phyloP scores from a whole-genome alignment of 805 yeast species.

The Yarrowia divulgata region DNA sequence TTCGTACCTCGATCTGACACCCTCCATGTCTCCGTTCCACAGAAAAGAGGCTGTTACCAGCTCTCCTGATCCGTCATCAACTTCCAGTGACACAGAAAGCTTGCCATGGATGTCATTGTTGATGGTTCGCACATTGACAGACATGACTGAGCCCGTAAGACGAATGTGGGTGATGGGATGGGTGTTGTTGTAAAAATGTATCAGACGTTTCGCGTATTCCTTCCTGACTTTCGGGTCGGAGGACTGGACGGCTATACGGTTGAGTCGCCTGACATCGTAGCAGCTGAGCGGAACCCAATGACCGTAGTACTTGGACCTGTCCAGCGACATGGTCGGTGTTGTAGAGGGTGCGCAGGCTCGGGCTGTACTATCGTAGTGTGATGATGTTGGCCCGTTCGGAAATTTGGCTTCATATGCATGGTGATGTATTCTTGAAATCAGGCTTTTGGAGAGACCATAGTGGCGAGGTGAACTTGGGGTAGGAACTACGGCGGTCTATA shows the following conservation, averaged over 20 bases:
- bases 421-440: background rate
- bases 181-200: conserved; percentile 8
- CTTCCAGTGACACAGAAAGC: background rate
- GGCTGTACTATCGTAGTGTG: background rate
- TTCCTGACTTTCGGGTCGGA: background rate
- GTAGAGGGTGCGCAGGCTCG: background rate
- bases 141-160: conserved; percentile 4
- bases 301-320: conserved; percentile 33
- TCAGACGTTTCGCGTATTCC: background rate
- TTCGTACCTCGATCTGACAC: background rate
- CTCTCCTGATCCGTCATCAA: conserved; percentile 29
- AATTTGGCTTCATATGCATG: background rate
- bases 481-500: too few relatives aligned
- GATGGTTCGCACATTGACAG: background rate
- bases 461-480: too few relatives aligned
- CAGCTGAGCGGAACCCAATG: conserved; percentile 32
- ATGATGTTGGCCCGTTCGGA: background rate
- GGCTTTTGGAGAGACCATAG: background rate
- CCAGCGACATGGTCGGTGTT: conserved; percentile 19
- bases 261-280: background rate
- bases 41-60: background rate
- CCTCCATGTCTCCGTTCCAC: conserved; percentile 15
- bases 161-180: conserved; percentile 36
- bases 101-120: conserved; percentile 6
- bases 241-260: background rate